phyloP scores from a whole-genome alignment of 2,329 filamentous ascomycete species.

The Alternaria triticimaculans region DNA sequence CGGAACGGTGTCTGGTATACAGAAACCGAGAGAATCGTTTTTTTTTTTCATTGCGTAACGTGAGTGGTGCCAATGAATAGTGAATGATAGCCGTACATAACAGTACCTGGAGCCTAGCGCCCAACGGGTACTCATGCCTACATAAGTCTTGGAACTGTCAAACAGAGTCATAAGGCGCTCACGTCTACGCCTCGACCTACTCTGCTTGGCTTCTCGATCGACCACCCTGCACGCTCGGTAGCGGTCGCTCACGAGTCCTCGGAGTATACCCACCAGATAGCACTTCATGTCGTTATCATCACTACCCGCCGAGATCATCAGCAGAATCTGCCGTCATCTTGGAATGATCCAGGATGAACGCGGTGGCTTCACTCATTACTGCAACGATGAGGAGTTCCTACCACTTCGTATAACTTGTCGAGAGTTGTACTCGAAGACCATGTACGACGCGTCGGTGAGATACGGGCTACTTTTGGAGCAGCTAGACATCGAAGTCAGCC shows the following conservation, averaged over 20 bases:
- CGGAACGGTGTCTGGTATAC: neutral
- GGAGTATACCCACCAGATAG: no score
- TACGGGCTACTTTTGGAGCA: neutral
- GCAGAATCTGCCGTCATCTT: neutral
- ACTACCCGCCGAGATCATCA: neutral
- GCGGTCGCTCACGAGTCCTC: no score
- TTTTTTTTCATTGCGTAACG: neutral
- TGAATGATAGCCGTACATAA: neutral
- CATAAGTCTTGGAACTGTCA: neutral
- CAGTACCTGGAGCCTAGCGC: neutral
- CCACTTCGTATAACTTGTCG: neutral
- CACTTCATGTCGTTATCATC: neutral
- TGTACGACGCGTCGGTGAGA: neutral
- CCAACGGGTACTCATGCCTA: neutral
- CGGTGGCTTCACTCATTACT: neutral
- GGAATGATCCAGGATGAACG: neutral
- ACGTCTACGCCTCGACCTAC: neutral
- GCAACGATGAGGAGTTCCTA: neutral
- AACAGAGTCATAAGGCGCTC: neutral
- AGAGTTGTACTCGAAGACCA: neutral
- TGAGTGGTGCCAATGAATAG: neutral
- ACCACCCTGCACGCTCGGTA: neutral
- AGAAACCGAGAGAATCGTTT: neutral
- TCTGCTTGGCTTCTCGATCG: neutral
- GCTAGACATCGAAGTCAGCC: neutral